Base-by-base conservation (phyloP, 805 yeast genomes). In the Candida incommunis region DNA sequence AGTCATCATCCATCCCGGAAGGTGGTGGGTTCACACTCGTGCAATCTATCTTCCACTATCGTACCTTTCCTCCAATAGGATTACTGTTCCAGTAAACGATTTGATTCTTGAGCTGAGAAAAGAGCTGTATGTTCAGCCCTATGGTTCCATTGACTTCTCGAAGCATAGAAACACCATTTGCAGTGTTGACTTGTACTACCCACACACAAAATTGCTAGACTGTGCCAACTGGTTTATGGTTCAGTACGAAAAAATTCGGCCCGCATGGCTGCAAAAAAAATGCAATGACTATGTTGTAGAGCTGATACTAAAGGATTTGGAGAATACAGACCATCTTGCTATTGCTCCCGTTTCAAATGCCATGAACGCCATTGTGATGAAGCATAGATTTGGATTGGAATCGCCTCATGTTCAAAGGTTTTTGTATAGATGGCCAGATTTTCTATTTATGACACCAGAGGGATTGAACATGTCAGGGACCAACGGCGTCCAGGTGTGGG, bases 11-110 rank as follows among this genome's bases (percentile, higher is more conserved):
- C 97, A 92, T 57, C 98, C 99, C 1, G 94, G 88, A 27, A 74
- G 84, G 58, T 92, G 97, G 98, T 92, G 99, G 99, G 96, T 90
- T 21, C 99, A 92, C 57, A 88, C 96, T 0, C 70, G 99, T 46
- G 95, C 92, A 0, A 84, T 92, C 21, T 92, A 88, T 55, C 61
- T 83, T 26, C 88, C 97, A 0, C 66, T 90, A 54, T 90, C 96
- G 16, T 92, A 90, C 59, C 59, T 92, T 5, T 76, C 82, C 13
- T 67, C 83, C 42, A 69, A 72, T 24, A 65, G 65, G 46, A 67
- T 71, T 29, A 65, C 70, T 45, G 80, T 86, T 54, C 74, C 70
- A 3, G 54, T 81, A 44, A 81, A 76, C 49, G 81, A 83, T 0
- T 62, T 92, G 24, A 62, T 92, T 40, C 59, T 60, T 48, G 75